phyloP scores from a whole-genome alignment of 2,329 filamentous ascomycete species.

The Ceratocystiopsis minuta region DNA sequence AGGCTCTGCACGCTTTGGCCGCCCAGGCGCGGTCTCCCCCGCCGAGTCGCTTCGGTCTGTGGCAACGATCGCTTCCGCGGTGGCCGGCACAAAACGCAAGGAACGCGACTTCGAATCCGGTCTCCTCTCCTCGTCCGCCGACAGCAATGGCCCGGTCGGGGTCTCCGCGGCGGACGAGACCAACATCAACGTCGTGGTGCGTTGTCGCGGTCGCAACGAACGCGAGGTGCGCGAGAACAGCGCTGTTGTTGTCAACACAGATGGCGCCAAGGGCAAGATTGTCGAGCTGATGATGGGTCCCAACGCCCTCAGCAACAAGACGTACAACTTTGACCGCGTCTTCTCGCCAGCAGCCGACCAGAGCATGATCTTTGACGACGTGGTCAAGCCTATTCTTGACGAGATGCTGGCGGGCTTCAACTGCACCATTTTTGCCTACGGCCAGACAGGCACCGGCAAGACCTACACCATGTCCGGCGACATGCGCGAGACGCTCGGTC shows the following conservation, averaged over 20 bases:
- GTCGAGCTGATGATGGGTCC: conserved; percentile 85
- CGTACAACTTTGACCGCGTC: conserved; percentile 91
- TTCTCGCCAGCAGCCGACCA: conserved; percentile 93
- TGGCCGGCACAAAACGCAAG: conserved; percentile 57
- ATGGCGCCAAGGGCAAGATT: conserved; percentile 69
- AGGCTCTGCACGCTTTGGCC: conserved; percentile 13
- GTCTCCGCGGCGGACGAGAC: conserved; percentile 50
- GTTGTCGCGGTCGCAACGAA: conserved; percentile 82
- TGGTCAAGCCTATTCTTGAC: conserved; percentile 79
- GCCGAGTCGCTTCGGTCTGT: conserved; percentile 49
- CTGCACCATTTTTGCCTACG: conserved; percentile 97
- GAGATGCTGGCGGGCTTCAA: conserved; percentile 95
- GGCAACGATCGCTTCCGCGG: conserved; percentile 28
- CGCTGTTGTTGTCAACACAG: conserved; percentile 73
- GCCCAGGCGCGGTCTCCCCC: conserved; percentile 43
- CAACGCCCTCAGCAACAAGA: conserved; percentile 84
- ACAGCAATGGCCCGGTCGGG: conserved; percentile 19
- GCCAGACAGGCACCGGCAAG: conserved; percentile 94
- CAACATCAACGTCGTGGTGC: conserved; percentile 93
- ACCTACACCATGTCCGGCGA: conserved; percentile 99
- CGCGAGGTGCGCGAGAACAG: conserved; percentile 90
- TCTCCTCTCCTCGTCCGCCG: conserved; percentile 19
- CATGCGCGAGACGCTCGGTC: conserved; percentile 71
- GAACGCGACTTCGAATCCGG: conserved; percentile 56
- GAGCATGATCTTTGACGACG: conserved; percentile 84